Evolutionary conservation across 495 filamentous ascomycete species (phyloP), one percentile per base, ranked within the genome.

Genomic region (Aspergillus homomorphus): DNA sequence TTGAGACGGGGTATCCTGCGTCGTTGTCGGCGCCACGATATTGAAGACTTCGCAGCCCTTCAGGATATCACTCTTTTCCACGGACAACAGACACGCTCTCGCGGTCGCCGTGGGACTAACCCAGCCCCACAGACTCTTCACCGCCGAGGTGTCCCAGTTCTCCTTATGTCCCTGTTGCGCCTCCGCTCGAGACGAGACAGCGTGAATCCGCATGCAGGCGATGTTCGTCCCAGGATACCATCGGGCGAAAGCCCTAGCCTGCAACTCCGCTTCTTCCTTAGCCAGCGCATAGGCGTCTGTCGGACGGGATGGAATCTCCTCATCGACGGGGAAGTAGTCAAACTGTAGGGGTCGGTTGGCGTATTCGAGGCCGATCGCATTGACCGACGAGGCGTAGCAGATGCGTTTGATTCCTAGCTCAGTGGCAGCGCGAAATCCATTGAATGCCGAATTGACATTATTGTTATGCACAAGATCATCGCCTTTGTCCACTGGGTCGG

Each of bases 301-400:
- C 45, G 63, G 63, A 0, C 48, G 57, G 21, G 56, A 48, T 5
- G 59, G 56, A 3, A 53, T 50, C 14, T 62, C 56, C 52, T 65
- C 63, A n/a, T 65, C 63, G 28, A 65, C 53, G 16, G 63, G 63
- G 51, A 65, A 62, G 43, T 65, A 65, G 42, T 65, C 63, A 33
- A 65, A 65, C 12, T 55, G 12, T 28, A 65, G 38, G 9, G 63
- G 63, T 21, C 51, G 56, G 12, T 53, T 60, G 18, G 63, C 57
- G 41, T 60, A 65, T 38, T 49, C 63, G 2, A 65, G 57, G 0
- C 63, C 63, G 38, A 65, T 59, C 2, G 63, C 63, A 21, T 62
- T 65, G 18, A 65, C 63, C 9, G 59, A 60, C 1, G 59, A 62
- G 5, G 63, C 63, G 19, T 60, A 65, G 33, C 63, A 65, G 23